Evolutionary conservation across 2,329 filamentous ascomycete species (phyloP).

Genomic region (Emergomyces orientalis): DNA sequence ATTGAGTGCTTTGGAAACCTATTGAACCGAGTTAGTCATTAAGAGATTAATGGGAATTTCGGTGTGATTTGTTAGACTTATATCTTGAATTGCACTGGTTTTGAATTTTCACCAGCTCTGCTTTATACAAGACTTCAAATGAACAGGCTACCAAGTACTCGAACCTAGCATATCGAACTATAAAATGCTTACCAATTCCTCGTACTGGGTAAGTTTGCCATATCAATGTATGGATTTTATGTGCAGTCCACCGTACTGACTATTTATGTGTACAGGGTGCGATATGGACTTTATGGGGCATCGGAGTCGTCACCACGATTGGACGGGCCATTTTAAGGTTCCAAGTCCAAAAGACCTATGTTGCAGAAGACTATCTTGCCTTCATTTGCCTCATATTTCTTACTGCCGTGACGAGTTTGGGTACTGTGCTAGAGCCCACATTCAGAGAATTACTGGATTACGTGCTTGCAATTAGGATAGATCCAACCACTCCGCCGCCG

Average conservation of each 20-base stretch:
- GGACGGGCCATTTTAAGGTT: conserved; percentile 2
- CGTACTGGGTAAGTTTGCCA: neutral
- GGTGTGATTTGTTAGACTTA: too few species aligned
- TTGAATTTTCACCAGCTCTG: too few species aligned
- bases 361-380: conserved; percentile 5
- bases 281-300: conserved; percentile 3
- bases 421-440: neutral
- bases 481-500: neutral
- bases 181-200: neutral
- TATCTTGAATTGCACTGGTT: too few species aligned
- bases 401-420: conserved; percentile 3
- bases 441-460: neutral
- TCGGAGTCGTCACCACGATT: conserved; percentile 1
- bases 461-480: neutral
- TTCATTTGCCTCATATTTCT: conserved; percentile 2
- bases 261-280: neutral
- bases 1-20: too few species aligned
- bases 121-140: too few species aligned
- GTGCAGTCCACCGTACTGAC: neutral
- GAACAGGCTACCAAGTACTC: neutral
- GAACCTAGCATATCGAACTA: neutral
- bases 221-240: neutral
- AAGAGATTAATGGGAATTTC: too few species aligned
- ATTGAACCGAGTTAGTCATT: too few species aligned
- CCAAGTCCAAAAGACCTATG: neutral